A percentile compares a stretch with the other conserved stretches of the same genome.
Evolutionary conservation across 2,329 filamentous ascomycete species (phyloP).

Genomic region (Coniochaeta pulveracea): DNA sequence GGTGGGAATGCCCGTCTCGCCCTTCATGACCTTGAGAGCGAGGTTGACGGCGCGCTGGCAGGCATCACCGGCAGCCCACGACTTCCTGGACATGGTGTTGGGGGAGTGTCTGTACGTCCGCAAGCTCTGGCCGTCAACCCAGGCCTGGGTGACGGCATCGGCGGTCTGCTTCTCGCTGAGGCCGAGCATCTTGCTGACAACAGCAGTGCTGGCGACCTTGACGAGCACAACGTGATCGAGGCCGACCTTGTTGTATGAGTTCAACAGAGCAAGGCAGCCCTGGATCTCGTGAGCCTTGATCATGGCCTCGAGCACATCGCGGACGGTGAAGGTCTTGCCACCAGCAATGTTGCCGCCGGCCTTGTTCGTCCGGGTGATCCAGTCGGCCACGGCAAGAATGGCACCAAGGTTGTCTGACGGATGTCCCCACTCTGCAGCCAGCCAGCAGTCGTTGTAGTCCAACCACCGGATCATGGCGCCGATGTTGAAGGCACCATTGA

Average conservation of each 20-base stretch:
- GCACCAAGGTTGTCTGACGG: conserved; percentile 96
- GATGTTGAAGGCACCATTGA: conserved; percentile 97
- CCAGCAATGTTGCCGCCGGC: conserved; percentile 68
- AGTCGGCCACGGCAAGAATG: conserved; percentile 93
- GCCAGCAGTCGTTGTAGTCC: conserved; percentile 99
- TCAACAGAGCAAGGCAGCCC: conserved; percentile 90
- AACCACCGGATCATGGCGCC: conserved; percentile 98
- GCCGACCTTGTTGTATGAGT: conserved; percentile 98
- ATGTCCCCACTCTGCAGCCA: conserved; percentile 97
- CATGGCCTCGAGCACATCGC: conserved; percentile 91
- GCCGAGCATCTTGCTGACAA: conserved; percentile 91
- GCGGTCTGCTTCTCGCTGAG: conserved; percentile 83
- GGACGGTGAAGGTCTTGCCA: conserved; percentile 78
- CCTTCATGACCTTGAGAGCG: conserved; percentile 80
- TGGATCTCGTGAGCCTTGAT: conserved; percentile 99
- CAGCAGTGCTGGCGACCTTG: conserved; percentile 91
- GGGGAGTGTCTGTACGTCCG: conserved; percentile 95
- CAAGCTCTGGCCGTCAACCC: conserved; percentile 92
- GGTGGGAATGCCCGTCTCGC: conserved; percentile 82
- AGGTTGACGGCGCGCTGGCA: conserved; percentile 93
- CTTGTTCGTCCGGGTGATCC: conserved; percentile 85
- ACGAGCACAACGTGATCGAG: conserved; percentile 96
- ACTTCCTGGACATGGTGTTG: conserved; percentile 99
- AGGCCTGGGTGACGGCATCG: conserved; percentile 92
- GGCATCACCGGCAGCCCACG: conserved; percentile 95